phyloP scores from a whole-genome alignment of 345 rosid genomes.

The Noccaea bulbosa region DNA sequence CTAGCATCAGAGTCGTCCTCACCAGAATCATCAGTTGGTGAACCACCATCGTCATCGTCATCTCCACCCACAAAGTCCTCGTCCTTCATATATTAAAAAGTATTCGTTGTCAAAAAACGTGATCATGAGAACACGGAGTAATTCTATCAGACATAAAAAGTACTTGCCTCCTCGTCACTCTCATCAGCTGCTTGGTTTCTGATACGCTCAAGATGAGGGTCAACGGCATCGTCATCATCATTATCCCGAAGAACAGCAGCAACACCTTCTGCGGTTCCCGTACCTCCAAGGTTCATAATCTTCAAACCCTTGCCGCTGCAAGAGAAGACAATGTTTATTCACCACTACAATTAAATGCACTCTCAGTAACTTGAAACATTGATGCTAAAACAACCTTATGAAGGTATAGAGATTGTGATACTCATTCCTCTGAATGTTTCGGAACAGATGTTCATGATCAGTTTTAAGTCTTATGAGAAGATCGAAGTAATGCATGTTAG shows the following conservation, averaged over 20 bases:
- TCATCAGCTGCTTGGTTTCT: conserved; percentile 87
- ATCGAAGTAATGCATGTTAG: conserved; percentile 99
- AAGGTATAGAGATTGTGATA: conserved; percentile 86
- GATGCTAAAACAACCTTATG: conserved; percentile 57
- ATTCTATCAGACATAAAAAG: conserved; percentile 3
- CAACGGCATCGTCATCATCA: conserved; percentile 89
- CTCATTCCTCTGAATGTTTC: conserved; percentile 96
- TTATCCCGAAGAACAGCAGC: conserved; percentile 66
- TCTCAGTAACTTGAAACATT: conserved; percentile 9
- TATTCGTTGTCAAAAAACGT: conserved; percentile 1
- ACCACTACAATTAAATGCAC: conserved; percentile 17
- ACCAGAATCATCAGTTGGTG: conserved; percentile 98
- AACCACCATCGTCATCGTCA: conserved; percentile 82
- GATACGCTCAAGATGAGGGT: conserved; percentile 93
- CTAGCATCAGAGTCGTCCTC: conserved; percentile 73
- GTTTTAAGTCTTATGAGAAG: conserved; percentile 87
- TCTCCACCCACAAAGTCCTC: conserved; percentile 77
- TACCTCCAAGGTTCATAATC: conserved; percentile 87
- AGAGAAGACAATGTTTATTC: conserved; percentile 8
- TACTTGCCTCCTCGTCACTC: conserved; percentile 88
- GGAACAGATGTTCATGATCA: conserved; percentile 96
- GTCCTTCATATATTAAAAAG: conserved; percentile 59
- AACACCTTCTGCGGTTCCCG: conserved; percentile 62
- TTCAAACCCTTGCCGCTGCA: conserved; percentile 86
- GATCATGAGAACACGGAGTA: conserved; percentile 14